Percentiles rank a stretch among this genome's conserved stretches.
These are phyloP conservation scores for Penicillium cataractarum DNA, from an alignment of 495 filamentous ascomycete species.

Conservation along the genomic window DNA sequence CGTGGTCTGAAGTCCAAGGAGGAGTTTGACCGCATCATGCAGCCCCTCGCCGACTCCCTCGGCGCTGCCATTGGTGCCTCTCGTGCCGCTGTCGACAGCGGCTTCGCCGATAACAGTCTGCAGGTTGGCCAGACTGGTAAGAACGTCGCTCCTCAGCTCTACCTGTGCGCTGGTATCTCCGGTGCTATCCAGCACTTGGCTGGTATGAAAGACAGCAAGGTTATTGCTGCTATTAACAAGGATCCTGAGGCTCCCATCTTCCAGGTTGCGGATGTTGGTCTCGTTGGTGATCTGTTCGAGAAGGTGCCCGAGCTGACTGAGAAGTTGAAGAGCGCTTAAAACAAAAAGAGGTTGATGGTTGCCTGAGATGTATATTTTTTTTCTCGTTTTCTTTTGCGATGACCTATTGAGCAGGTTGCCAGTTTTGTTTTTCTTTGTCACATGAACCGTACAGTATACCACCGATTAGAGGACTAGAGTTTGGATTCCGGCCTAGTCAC, in stretches of 20 bases:
- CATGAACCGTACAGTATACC: slow-evolving; percentile 40
- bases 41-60: slow-evolving; percentile 86
- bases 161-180: slow-evolving; percentile 92
- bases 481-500: slow-evolving; percentile 9
- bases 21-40: slow-evolving; percentile 91
- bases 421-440: slow-evolving; percentile 18
- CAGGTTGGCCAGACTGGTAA: slow-evolving; percentile 99
- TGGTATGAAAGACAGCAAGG: slow-evolving; percentile 99
- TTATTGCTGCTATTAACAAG: slow-evolving; percentile 99
- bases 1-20: slow-evolving; percentile 96
- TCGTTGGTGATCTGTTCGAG: slow-evolving; percentile 94
- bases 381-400: slow-evolving; percentile 32
- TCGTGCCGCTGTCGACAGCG: slow-evolving; percentile 92
- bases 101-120: slow-evolving; percentile 98
- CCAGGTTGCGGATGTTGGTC: slow-evolving; percentile 93
- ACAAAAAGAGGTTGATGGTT: slow-evolving; percentile 28
- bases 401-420: slow-evolving; percentile 25
- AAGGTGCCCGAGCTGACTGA: slow-evolving; percentile 95
- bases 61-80: slow-evolving; percentile 94
- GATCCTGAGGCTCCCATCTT: slow-evolving; percentile 96
- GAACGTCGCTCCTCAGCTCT: slow-evolving; percentile 94
- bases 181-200: slow-evolving; percentile 98
- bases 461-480: slow-evolving; percentile 29
- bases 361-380: slow-evolving; percentile 11
- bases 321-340: slow-evolving; percentile 72